phyloP scores from a whole-genome alignment of 2,329 filamentous ascomycete species.

The Cytospora piceae region DNA sequence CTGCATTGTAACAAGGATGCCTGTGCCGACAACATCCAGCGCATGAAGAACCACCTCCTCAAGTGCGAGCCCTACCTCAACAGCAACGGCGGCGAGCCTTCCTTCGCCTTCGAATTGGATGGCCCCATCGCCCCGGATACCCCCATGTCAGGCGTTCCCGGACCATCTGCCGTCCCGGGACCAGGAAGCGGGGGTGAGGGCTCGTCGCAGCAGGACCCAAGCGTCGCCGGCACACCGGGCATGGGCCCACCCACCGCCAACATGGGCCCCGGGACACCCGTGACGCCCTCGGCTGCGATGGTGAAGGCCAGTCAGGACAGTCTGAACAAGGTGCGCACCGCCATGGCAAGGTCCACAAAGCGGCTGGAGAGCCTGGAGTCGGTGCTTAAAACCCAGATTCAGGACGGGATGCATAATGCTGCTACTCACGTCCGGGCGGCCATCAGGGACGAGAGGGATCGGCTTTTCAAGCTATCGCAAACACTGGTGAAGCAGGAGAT shows the following conservation, averaged over 20 bases:
- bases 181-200: slow-evolving; percentile 9
- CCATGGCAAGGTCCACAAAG: slow-evolving; percentile 26
- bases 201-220: slow-evolving; percentile 12
- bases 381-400: slow-evolving; percentile 29
- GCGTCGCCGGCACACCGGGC: slow-evolving; percentile 9
- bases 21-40: slow-evolving; percentile 31
- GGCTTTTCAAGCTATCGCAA: slow-evolving; percentile 28
- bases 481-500: slow-evolving; percentile 28
- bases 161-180: slow-evolving; percentile 5
- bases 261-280: neutral
- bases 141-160: slow-evolving; percentile 14
- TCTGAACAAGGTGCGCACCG: slow-evolving; percentile 27
- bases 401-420: slow-evolving; percentile 30
- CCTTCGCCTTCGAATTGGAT: slow-evolving; percentile 25
- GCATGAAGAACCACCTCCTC: slow-evolving; percentile 29
- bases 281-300: slow-evolving; percentile 10
- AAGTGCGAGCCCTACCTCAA: slow-evolving; percentile 26
- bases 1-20: slow-evolving; percentile 29
- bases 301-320: slow-evolving; percentile 28
- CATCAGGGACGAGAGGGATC: slow-evolving; percentile 25
- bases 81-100: slow-evolving; percentile 24
- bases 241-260: slow-evolving; percentile 12
- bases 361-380: slow-evolving; percentile 27
- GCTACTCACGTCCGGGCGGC: slow-evolving; percentile 27
- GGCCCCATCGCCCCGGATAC: slow-evolving; percentile 22